Conservation (phyloP, 1,284 basidiomycete genomes). For the Ustilago nuda region DNA sequence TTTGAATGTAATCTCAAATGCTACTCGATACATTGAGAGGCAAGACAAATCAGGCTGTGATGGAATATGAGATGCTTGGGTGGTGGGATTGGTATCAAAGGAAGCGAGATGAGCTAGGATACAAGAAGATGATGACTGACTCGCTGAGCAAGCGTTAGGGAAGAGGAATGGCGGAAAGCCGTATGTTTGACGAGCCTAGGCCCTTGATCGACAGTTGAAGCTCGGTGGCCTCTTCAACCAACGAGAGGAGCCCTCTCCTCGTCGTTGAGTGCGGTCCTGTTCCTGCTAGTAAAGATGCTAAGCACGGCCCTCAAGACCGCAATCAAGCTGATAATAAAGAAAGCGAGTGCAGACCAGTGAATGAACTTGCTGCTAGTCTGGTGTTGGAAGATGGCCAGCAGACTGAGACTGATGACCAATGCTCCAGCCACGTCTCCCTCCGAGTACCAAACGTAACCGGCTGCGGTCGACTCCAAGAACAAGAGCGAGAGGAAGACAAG, state of each 20-base stretch:
- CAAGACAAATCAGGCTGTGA: too few relatives aligned
- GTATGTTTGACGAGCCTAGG: too few relatives aligned
- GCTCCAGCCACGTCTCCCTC: conserved; percentile 92
- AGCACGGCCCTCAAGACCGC: conserved; percentile 83
- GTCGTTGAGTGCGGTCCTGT: conserved; percentile 74
- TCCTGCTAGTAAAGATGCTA: conserved; percentile 71
- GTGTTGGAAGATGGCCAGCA: conserved; percentile 71
- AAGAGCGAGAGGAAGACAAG: conserved; percentile 92
- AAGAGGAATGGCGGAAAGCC: too few relatives aligned
- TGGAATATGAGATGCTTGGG: not conserved
- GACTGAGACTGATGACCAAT: conserved; percentile 84
- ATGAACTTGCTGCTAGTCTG: conserved; percentile 76
- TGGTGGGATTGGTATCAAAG: conserved; percentile 3
- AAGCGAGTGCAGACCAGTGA: conserved; percentile 87
- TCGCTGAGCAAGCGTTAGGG: too few relatives aligned
- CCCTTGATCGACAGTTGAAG: too few relatives aligned
- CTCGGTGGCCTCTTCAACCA: conserved; percentile 15
- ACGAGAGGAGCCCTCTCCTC: conserved; percentile 85
- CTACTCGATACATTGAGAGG: too few relatives aligned
- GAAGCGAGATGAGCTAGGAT: not conserved
- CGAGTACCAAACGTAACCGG: conserved; percentile 82
- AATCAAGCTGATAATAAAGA: conserved; percentile 84
- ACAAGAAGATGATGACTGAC: not conserved
- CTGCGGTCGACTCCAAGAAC: conserved; percentile 92
- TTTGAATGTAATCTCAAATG: not conserved